Evolutionary conservation across 2,329 filamentous ascomycete species (phyloP).

Genomic region (Ophiocordyceps camponoti-floridani): DNA sequence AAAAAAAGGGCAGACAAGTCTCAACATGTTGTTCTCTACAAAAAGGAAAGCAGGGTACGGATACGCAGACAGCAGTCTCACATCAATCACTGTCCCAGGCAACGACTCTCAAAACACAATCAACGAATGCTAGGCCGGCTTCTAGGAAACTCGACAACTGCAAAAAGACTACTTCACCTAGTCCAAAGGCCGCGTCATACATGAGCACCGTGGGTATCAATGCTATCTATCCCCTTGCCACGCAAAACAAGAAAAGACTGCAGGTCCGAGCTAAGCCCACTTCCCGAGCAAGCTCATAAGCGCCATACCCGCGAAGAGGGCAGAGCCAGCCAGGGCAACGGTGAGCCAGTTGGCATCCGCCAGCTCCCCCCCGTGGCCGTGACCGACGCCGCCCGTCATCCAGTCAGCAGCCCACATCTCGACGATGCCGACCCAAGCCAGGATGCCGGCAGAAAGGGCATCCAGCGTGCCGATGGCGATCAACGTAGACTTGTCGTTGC

Average conservation of each 20-base stretch:
- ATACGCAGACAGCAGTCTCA: too few species aligned
- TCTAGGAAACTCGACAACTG: too few species aligned
- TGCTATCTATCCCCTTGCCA: background rate
- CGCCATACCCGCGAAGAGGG: slow-evolving; percentile 42
- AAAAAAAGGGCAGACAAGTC: too few species aligned
- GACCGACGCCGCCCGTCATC: slow-evolving; percentile 27
- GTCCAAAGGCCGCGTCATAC: too few species aligned
- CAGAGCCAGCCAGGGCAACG: slow-evolving; percentile 29
- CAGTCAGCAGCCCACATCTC: slow-evolving; percentile 69
- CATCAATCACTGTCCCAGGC: too few species aligned
- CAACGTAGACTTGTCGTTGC: slow-evolving; percentile 49
- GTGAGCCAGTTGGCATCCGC: slow-evolving; percentile 27
- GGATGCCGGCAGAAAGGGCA: slow-evolving; percentile 55
- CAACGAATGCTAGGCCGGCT: too few species aligned
- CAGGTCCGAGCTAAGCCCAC: slow-evolving; percentile 36
- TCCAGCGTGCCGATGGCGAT: slow-evolving; percentile 58
- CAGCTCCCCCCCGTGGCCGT: slow-evolving; percentile 27
- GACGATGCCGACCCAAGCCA: slow-evolving; percentile 64
- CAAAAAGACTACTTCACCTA: too few species aligned
- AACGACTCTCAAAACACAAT: too few species aligned
- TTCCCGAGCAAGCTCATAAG: slow-evolving; percentile 60
- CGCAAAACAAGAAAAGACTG: background rate
- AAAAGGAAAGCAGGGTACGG: too few species aligned
- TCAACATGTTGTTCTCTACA: too few species aligned
- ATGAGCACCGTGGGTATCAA: too few species aligned